Evolutionary conservation across 164 flowering plant genomes (phyloP).

Genomic region (Dillenia suffruticosa): DNA sequence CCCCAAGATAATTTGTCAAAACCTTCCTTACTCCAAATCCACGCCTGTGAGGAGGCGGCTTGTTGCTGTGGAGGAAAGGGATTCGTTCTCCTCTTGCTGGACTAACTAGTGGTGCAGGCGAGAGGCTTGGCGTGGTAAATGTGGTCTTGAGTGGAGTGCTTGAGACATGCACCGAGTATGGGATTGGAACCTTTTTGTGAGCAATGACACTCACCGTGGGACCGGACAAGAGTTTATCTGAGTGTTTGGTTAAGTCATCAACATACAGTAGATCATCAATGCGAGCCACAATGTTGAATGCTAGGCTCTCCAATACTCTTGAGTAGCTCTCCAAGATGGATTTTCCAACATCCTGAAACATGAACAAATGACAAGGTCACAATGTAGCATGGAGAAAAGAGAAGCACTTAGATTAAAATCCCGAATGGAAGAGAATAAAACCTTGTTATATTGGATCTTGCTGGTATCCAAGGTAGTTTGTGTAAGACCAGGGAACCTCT

Average conservation of each 20-base stretch:
- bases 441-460: slow-evolving; percentile 97
- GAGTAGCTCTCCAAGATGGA: slow-evolving; percentile 97
- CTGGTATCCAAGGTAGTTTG: slow-evolving; percentile 85
- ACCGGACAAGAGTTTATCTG: slow-evolving; percentile 52
- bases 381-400: background rate
- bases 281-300: slow-evolving; percentile 82
- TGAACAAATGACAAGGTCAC: background rate
- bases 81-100: slow-evolving; percentile 65
- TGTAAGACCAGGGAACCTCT: slow-evolving; percentile 78
- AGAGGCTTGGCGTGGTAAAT: slow-evolving; percentile 46
- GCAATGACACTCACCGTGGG: slow-evolving; percentile 49
- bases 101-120: slow-evolving; percentile 56
- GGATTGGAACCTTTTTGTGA: slow-evolving; percentile 57
- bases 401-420: background rate
- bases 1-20: slow-evolving; percentile 69
- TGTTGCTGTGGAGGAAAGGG: slow-evolving; percentile 46
- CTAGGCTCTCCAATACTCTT: slow-evolving; percentile 94
- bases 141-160: slow-evolving; percentile 68
- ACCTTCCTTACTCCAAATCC: slow-evolving; percentile 76
- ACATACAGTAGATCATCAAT: slow-evolving; percentile 91
- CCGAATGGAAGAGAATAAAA: slow-evolving; percentile 9
- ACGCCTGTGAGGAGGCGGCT: slow-evolving; percentile 33
- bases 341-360: slow-evolving; percentile 84
- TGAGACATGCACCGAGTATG: slow-evolving; percentile 52
- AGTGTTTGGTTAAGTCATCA: slow-evolving; percentile 70